phyloP scores from a whole-genome alignment of 2,329 filamentous ascomycete genomes.

The Metarhizium anisopliae region DNA sequence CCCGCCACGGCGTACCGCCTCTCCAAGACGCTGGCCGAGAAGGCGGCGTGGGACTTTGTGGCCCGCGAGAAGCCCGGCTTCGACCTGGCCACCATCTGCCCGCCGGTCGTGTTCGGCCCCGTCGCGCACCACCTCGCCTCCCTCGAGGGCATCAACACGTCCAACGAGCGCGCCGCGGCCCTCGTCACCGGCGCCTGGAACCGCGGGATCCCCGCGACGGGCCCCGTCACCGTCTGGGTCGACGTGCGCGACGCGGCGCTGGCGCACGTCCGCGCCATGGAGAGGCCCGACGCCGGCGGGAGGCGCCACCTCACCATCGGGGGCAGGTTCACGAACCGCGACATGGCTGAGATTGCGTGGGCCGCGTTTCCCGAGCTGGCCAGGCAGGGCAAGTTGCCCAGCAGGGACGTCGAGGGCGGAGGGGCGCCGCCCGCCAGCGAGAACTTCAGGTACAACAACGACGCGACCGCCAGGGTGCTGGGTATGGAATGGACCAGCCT shows the following conservation, averaged over 20 bases:
- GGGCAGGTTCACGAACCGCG: constrained; percentile 36
- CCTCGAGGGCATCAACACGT: constrained; percentile 41
- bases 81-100: constrained; percentile 44
- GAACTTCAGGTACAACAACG: not conserved
- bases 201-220: constrained; percentile 30
- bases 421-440: constrained; percentile 18
- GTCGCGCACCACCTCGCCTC: constrained; percentile 37
- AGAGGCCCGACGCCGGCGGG: constrained; percentile 37
- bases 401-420: constrained; percentile 33
- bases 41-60: constrained; percentile 45
- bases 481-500: constrained; percentile 1
- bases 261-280: constrained; percentile 44
- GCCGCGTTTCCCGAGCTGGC: constrained; percentile 40
- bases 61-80: constrained; percentile 32
- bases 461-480: not conserved
- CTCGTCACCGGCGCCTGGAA: constrained; percentile 43
- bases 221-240: constrained; percentile 37
- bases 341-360: constrained; percentile 34
- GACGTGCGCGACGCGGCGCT: constrained; percentile 48
- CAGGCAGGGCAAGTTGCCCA: constrained; percentile 32
- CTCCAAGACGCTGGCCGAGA: constrained; percentile 46
- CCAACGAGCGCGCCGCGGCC: constrained; percentile 41
- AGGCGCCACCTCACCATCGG: constrained; percentile 41
- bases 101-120: constrained; percentile 46
- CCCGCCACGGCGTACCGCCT: constrained; percentile 41